A percentile compares a stretch with the other conserved stretches of the same genome.
These are phyloP conservation scores for Arabis alpina DNA, from an alignment of 345 rosid genomes.

Conservation along the genomic window DNA sequence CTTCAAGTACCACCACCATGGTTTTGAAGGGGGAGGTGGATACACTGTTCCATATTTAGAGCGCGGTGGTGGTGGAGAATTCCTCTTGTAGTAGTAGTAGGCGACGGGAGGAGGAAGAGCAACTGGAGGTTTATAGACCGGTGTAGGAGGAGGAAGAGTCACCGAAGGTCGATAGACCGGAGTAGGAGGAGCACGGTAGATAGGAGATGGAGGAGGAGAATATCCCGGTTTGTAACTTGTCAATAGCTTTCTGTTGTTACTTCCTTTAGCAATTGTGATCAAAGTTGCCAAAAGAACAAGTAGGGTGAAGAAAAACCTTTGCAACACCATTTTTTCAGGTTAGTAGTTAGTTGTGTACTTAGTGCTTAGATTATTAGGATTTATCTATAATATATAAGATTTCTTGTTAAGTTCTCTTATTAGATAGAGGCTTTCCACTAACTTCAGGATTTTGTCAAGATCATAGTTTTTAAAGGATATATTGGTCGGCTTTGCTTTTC, in stretches of 20 bases:
- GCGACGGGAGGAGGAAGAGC: conserved; percentile 26
- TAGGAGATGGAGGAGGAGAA: conserved; percentile 35
- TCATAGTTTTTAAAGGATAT: not conserved
- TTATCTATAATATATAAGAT: not conserved
- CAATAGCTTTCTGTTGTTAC: conserved; percentile 33
- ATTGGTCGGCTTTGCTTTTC: conserved; percentile 3
- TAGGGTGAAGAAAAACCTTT: conserved; percentile 7
- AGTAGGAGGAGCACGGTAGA: conserved; percentile 29
- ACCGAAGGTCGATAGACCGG: conserved; percentile 17
- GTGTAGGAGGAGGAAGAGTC: conserved; percentile 20
- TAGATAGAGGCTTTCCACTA: conserved; percentile 39
- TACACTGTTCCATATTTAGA: not conserved
- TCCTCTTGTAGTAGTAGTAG: conserved; percentile 23
- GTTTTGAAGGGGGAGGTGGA: conserved; percentile 26
- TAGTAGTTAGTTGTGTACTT: not conserved
- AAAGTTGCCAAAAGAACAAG: conserved; percentile 19
- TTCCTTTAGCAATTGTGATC: conserved; percentile 29
- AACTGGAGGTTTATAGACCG: conserved; percentile 7
- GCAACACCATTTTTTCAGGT: conserved; percentile 36
- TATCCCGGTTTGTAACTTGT: conserved; percentile 1
- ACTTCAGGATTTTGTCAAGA: conserved; percentile 11
- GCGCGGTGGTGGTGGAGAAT: conserved; percentile 35
- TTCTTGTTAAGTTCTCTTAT: not conserved
- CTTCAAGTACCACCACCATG: conserved; percentile 15
- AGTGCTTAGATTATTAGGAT: not conserved